phyloP scores from a whole-genome alignment of 257 asterid species.

The Ophiorrhiza pumila region DNA sequence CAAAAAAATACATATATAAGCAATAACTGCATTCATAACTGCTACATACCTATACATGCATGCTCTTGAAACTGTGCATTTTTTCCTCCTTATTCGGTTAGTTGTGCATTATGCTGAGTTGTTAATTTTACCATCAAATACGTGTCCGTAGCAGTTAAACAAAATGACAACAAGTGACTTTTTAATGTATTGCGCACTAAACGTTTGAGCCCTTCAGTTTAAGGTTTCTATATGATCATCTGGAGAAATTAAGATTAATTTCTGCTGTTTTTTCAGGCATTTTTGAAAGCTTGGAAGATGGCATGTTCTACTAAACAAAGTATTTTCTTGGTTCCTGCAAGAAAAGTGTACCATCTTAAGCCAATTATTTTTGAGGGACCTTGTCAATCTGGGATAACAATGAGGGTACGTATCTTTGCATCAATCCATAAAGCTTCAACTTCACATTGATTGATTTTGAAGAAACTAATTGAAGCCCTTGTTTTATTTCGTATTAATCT shows the following conservation, averaged over 20 bases:
- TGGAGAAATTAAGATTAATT: too few species aligned
- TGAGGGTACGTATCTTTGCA: constrained; percentile 58
- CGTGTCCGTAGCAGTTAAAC: neutral
- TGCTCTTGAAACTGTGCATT: neutral
- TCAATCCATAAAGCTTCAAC: too few species aligned
- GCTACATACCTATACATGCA: too few species aligned
- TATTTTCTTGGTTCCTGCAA: constrained; percentile 46
- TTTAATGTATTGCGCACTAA: too few species aligned
- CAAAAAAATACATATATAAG: neutral
- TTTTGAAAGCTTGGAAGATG: constrained; percentile 64
- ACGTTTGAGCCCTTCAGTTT: too few species aligned
- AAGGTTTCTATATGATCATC: too few species aligned
- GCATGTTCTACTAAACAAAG: constrained; percentile 45
- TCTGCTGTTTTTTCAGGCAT: too few species aligned
- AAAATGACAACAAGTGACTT: too few species aligned
- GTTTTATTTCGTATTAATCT: too few species aligned
- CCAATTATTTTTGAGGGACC: constrained; percentile 65
- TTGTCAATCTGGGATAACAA: constrained; percentile 40
- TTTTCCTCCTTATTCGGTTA: neutral
- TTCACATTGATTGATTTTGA: too few species aligned
- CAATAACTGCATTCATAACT: neutral
- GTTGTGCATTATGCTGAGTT: neutral
- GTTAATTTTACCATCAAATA: too few species aligned
- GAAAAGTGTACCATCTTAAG: constrained; percentile 50
- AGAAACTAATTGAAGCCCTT: too few species aligned